Evolutionary conservation across 176 grass and related monocot genomes (phyloP), one percentile per base, ranked within the genome.

Genomic region (Oryza punctata): DNA sequence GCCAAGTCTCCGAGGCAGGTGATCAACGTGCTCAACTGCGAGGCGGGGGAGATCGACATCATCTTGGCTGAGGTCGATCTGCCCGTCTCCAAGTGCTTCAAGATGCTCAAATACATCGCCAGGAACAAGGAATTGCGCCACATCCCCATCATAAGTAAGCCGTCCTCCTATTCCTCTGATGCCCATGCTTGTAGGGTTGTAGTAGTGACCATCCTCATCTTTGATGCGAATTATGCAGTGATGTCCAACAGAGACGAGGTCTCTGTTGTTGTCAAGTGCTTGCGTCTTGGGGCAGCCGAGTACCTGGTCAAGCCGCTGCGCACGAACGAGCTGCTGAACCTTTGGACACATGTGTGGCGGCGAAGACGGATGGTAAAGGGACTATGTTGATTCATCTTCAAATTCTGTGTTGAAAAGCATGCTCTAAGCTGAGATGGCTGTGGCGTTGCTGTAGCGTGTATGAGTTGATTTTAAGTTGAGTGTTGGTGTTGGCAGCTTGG

Each of bases 311-410:
- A 99, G 76, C 96, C 96, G 27, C 78, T 99, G 76, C 89, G 96
- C 41, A 99, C 54, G 19, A 98, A 98, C 72, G 96, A 98, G 72
- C 80, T 98, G 45, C 74, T 98, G 66, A 98, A 98, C 67, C 87
- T 98, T 5, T 98, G 96, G 96, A 98, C 91, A 46, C 96, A 98
- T 80, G 85, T 98, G 73, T 98, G 96, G 96, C 87, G 96, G 19
- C 77, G 93, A 16, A 78, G 96, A 38, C 72, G 91, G 75, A 98
- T 96, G 93, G 93, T 94, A 94, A 78, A 78, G 46, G 15, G 71
- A 28, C 27, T 76, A 10, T 75, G 29, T 81, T 66, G 33, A 45
- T 73, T 86, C 73, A 82, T n/a, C 67, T 75, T 83, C 29, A 63
- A 63, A 65, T 69, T 75, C 7, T 65, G 38, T 45, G 29, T 84